Conservation (phyloP, 768 basidiomycete genomes). For the Leccinum uliginosum region DNA sequence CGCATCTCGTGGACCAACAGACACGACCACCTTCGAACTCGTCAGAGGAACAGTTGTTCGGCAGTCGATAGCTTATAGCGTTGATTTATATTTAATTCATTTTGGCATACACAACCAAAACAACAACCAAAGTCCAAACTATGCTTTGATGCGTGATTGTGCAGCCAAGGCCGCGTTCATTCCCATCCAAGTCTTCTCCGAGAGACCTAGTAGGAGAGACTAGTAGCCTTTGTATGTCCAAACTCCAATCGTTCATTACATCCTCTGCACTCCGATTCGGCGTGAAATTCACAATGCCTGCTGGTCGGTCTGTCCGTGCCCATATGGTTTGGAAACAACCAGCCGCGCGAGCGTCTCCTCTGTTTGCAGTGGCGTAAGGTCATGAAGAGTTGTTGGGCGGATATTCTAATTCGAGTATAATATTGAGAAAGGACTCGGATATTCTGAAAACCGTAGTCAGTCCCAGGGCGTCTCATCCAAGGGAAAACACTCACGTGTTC, state of each 20-base stretch:
- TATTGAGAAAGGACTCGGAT: slow-evolving; percentile 92
- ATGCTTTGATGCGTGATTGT: slow-evolving; percentile 57
- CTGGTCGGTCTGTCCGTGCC: slow-evolving; percentile 90
- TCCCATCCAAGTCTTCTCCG: slow-evolving; percentile 99
- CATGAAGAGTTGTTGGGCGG: slow-evolving; percentile 83
- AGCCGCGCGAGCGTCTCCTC: slow-evolving; percentile 87
- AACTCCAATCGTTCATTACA: slow-evolving; percentile 98
- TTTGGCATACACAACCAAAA: slow-evolving; percentile 4
- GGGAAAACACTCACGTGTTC: slow-evolving; percentile 72
- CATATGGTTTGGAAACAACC: slow-evolving; percentile 91
- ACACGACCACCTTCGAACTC: slow-evolving; percentile 18
- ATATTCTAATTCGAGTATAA: slow-evolving; percentile 88
- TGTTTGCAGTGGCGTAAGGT: slow-evolving; percentile 75
- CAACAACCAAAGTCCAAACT: slow-evolving; percentile 15
- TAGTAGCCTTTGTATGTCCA: slow-evolving; percentile 91
- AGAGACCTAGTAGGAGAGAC: slow-evolving; percentile 80
- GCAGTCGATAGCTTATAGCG: slow-evolving; percentile 14
- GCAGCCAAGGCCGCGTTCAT: slow-evolving; percentile 89
- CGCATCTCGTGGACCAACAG: slow-evolving; percentile 53
- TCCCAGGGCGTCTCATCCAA: neutral
- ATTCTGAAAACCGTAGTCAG: slow-evolving; percentile 53
- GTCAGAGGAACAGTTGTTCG: slow-evolving; percentile 17
- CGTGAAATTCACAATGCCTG: slow-evolving; percentile 85
- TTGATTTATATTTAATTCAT: neutral
- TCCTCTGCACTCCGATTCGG: slow-evolving; percentile 82